Evolutionary conservation across 805 yeast species (phyloP), one percentile per base, ranked within the genome.

Genomic region (Kazachstania africana): DNA sequence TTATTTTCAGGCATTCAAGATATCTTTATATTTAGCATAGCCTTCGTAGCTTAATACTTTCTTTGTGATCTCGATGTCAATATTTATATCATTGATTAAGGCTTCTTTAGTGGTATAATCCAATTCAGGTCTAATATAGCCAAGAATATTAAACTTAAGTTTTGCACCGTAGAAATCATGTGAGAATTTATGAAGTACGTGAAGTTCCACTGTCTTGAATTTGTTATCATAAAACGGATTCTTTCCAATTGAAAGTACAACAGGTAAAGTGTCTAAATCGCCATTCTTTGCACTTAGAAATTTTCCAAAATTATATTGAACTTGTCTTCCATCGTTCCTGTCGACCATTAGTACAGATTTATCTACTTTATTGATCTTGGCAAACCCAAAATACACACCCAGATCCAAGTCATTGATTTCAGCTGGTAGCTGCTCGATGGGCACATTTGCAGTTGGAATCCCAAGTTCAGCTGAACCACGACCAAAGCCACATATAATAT

Each of bases 211-310:
- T 0, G 94, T 76, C 57, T 82, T 83, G 44, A 70, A 69, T 30
- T 71, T 65, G 55, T 91, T 87, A 16, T 75, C 70, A 59, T 74
- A 91, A 52, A 78, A 88, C 24, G 98, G 97, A 50, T 91, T 91
- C 81, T 85, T 83, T 1, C 99, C 99, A 13, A 91, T 67, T 6
- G 95, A 82, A 82, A 88, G 78, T 6, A 91, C 98, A 77, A 85
- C 84, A 1, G 96, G 96, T 16, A 74, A 60, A 13, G 59, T 57
- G 31, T 65, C 64, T 2, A 66, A 58, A 25, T 66, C 70, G n/a
- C 43, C 46, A 16, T 36, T 43, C 3, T 43, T 46, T 0, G 32
- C 43, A 12, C 39, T 32, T 34, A 85, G 57, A 8, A 55, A 44
- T 5, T 53, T 40, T 1, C 95, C 95, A 46, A 70, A 72, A 36